Percentiles rank a stretch among this genome's conserved stretches.
Evolutionary conservation across 2,329 filamentous ascomycete genomes (phyloP).

Genomic region (Chrysoporthe austroafricana): DNA sequence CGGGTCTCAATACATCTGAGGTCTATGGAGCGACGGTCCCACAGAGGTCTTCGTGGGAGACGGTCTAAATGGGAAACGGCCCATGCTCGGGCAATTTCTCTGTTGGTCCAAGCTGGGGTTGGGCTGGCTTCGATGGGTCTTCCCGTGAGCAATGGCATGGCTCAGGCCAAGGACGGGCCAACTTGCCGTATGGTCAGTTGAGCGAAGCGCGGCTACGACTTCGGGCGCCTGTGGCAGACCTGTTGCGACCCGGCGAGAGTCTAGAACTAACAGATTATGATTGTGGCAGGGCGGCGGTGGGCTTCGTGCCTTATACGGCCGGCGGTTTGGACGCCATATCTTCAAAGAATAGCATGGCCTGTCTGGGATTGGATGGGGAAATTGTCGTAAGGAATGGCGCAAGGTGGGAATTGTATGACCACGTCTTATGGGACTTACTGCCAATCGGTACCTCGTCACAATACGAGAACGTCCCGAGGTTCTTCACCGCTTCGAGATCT

Average conservation of each 20-base stretch:
- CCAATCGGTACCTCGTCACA: too few relatives aligned
- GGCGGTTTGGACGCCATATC: too few relatives aligned
- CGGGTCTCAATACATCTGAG: constrained; percentile 28
- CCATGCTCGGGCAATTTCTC: constrained; percentile 17
- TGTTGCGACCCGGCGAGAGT: not conserved
- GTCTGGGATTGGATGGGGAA: too few relatives aligned
- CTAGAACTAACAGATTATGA: not conserved
- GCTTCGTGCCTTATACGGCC: not conserved
- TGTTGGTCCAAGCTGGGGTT: constrained; percentile 32
- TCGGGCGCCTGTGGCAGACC: not conserved
- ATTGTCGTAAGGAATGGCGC: too few relatives aligned
- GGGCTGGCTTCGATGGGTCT: constrained; percentile 29
- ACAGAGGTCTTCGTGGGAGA: constrained; percentile 28
- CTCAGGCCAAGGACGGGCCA: not conserved
- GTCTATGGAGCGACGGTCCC: constrained; percentile 28
- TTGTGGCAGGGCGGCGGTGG: not conserved
- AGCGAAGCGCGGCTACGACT: not conserved
- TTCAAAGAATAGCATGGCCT: too few relatives aligned
- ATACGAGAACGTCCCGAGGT: too few relatives aligned
- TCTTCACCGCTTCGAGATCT: not conserved
- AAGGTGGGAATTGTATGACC: too few relatives aligned
- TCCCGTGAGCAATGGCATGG: not conserved
- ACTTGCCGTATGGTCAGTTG: not conserved
- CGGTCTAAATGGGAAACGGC: not conserved
- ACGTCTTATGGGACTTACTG: too few relatives aligned